These are phyloP conservation scores for Candida xyloterini DNA, from an alignment of 805 yeast genomes.

Conservation along the genomic window DNA sequence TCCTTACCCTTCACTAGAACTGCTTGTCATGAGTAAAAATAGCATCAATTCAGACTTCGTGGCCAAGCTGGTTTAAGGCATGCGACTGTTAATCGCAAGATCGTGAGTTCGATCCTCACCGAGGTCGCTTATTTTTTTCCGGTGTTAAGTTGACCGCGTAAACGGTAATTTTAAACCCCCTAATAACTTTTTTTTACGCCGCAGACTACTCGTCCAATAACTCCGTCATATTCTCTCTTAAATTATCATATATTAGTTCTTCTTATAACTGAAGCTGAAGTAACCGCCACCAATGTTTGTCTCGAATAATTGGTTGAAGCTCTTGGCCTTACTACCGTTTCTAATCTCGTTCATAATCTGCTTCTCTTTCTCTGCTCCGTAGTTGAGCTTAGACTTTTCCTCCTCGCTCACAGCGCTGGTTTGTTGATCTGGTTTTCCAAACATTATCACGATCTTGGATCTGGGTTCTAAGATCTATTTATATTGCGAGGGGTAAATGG, in stretches of 20 bases:
- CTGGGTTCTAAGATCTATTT: neutral
- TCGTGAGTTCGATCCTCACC: conserved; percentile 30
- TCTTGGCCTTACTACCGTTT: conserved; percentile 27
- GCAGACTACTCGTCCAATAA: neutral
- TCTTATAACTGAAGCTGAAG: conserved; percentile 32
- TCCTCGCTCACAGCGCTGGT: conserved; percentile 34
- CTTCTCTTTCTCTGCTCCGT: conserved; percentile 40
- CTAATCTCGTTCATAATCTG: conserved; percentile 39
- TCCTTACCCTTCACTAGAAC: too few relatives aligned
- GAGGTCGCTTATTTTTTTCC: conserved; percentile 18
- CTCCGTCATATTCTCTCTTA: neutral
- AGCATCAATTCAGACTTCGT: conserved; percentile 16
- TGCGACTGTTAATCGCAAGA: conserved; percentile 29
- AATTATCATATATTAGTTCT: conserved; percentile 10
- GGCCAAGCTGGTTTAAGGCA: conserved; percentile 30
- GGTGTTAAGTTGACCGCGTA: neutral
- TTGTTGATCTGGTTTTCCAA: conserved; percentile 28
- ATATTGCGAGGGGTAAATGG: neutral
- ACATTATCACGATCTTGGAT: conserved; percentile 21
- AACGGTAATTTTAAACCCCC: neutral
- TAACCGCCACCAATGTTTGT: conserved; percentile 30
- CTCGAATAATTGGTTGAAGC: conserved; percentile 28
- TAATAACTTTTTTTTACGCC: neutral
- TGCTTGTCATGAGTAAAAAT: neutral
- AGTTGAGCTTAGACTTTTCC: conserved; percentile 31